phyloP scores from a whole-genome alignment of 202 grass and related monocot species.

The Schoenoplectus triqueter region DNA sequence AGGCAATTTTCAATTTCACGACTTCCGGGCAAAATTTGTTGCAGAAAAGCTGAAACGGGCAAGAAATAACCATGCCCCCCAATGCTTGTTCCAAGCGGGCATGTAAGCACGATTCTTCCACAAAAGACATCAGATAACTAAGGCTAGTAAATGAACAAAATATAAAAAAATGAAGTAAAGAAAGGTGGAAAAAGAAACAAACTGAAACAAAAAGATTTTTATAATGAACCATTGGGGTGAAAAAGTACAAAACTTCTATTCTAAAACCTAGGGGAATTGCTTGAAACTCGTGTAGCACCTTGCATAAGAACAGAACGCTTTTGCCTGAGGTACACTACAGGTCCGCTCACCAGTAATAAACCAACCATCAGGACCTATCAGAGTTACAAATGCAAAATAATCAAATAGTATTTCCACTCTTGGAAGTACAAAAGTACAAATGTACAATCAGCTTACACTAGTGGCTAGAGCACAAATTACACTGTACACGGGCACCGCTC shows the following conservation, averaged over 20 bases:
- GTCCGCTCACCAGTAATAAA: constrained; percentile 77
- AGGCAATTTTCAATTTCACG: background rate
- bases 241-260: background rate
- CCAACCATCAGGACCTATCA: constrained; percentile 75
- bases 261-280: constrained; percentile 76
- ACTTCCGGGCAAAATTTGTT: background rate
- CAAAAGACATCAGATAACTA: constrained; percentile 14
- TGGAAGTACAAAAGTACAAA: background rate
- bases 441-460: background rate
- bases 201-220: constrained; percentile 23
- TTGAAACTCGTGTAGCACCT: constrained; percentile 64
- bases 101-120: background rate
- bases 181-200: background rate
- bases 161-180: background rate
- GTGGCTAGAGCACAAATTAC: background rate
- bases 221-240: constrained; percentile 1
- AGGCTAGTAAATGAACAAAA: background rate
- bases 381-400: constrained; percentile 17
- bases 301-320: constrained; percentile 48
- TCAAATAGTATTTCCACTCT: background rate
- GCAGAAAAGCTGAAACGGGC: background rate
- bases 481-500: background rate
- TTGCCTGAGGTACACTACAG: constrained; percentile 74
- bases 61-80: background rate
- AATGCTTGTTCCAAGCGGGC: background rate